A percentile compares a stretch with the other conserved stretches of the same genome.
Evolutionary conservation across 2,329 filamentous ascomycete genomes (phyloP).

Genomic region (Trichophyton schoenleinii): DNA sequence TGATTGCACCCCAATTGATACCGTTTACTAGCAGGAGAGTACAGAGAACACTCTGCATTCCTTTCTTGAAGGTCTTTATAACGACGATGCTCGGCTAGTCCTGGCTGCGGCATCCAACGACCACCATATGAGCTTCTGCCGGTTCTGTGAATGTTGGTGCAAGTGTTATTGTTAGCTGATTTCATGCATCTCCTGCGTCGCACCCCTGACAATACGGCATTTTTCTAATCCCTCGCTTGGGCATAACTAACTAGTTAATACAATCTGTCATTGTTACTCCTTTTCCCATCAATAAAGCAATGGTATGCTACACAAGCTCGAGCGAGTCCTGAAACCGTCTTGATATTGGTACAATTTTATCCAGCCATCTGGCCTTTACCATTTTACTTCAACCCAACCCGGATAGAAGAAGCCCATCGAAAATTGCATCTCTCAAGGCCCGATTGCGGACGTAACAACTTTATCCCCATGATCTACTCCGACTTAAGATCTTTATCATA

Average conservation of each 20-base stretch:
- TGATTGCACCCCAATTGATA: neutral
- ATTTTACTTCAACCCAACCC: neutral
- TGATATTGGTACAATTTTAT: neutral
- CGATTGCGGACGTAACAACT: neutral
- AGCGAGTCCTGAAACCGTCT: neutral
- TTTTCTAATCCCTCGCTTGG: neutral
- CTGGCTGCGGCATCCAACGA: neutral
- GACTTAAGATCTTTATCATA: neutral
- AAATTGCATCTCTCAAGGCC: neutral
- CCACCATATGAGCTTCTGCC: neutral
- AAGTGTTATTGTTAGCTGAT: neutral
- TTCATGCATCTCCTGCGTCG: neutral
- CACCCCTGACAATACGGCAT: neutral
- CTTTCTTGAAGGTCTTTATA: neutral
- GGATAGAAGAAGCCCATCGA: neutral
- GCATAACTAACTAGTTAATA: neutral
- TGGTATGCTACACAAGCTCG: slow-evolving; percentile 1
- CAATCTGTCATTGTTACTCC: neutral
- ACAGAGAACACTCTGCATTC: neutral
- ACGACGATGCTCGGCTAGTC: neutral
- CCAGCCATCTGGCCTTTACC: neutral
- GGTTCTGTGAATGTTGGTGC: neutral
- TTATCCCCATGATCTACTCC: neutral
- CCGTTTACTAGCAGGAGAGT: neutral
- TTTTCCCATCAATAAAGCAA: neutral